Base-by-base conservation (phyloP, 176 grass and related monocot species). In the Tillandsia fasciculata region DNA sequence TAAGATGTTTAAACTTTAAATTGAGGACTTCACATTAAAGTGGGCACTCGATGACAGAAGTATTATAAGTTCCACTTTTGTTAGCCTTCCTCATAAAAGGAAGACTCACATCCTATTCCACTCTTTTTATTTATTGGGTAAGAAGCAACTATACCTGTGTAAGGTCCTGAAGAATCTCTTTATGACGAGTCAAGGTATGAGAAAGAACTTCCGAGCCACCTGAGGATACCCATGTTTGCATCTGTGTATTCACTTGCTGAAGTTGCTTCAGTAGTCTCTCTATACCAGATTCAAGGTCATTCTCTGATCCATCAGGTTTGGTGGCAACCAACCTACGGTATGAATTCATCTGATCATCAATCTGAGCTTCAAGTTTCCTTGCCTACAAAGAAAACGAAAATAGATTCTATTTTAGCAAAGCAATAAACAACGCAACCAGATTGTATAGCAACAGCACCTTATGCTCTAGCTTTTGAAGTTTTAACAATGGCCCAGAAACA, bases 161-260 rank as follows among this genome's bases (percentile, higher is more conserved):
- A 56, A 99, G 94, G 49, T 99, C 90, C 88, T 99, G 94, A 58
- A 99, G 78, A 81, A 99, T 99, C 80, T 99, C 94, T 83, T 90
- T 91, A 76, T 99, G 94, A 48, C 89, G 86, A 49, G 94, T 99
- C 51, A 93, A 84, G 3, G 94, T 99, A 76, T 99, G 94, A 51
- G 89, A 93, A 75, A 99, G 87, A 77, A 99, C 90, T 80, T 99
- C 89, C 12, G 89, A 93, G 65, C 87, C 87, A 50, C 94, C 90
- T n/a, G 90, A 88, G 1, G 84, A 90, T 42, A 93, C 79, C 94
- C 94, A 99, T 2, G 87, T 88, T 77, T 99, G 94, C 94, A 99
- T 99, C 73, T 99, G 94, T 8, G 82, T 83, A 76, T 99, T 99
- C 66, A 93, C 90, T 86, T 93, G 90, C 53, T 99, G 90, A 15